Base-by-base conservation (phyloP, 371 early-diverging fungal genomes). In the Mortierella sp. region DNA sequence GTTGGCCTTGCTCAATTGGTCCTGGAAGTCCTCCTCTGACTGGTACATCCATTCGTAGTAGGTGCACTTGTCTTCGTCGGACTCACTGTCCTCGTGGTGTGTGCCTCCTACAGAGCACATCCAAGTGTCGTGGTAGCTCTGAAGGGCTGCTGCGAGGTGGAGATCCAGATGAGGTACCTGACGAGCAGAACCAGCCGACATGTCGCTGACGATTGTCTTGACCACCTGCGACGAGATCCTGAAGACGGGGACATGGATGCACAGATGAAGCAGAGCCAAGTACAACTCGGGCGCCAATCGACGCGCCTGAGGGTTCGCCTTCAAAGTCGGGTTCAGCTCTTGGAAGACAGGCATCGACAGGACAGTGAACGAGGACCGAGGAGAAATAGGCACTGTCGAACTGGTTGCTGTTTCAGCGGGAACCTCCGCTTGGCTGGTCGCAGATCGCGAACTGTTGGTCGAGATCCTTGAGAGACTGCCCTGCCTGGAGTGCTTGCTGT, bases 41-140 rank as follows among this genome's bases (percentile, higher is more conserved):
- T 75, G 61, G 50, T 78, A 84, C 84, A 84, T 84, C 84, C 81
- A 84, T n/a, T 75, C 78, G 21, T 31, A 48, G 54, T 73, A 84
- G 37, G 31, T 48, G 31, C 81, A 84, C 0, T 69, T 69, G 19
- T 28, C 34, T 11, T 48, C 55, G 1, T 43, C 19, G 19, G 51
- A 21, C 0, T 13, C 69, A 28, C 61, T 4, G 21, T 26, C 46
- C 26, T 67, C 11, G 11, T 2, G 24, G 24, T 31, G 37, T 1
- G 34, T 21, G 10, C 28, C 19, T 2, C 31, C 78, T 0, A 37
- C 24, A 14, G 77, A 48, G 48, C 82, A 81, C 77, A 81, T 79
- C 77, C 86, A 79, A 31, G 77, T 71, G 24, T 86, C 86, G 51
- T 86, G 86, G 40, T 75, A 86, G 13, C 71, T 69, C 43, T 86